phyloP scores from a whole-genome alignment of 176 grass and related monocot genomes.

The Saccharum spontaneum region DNA sequence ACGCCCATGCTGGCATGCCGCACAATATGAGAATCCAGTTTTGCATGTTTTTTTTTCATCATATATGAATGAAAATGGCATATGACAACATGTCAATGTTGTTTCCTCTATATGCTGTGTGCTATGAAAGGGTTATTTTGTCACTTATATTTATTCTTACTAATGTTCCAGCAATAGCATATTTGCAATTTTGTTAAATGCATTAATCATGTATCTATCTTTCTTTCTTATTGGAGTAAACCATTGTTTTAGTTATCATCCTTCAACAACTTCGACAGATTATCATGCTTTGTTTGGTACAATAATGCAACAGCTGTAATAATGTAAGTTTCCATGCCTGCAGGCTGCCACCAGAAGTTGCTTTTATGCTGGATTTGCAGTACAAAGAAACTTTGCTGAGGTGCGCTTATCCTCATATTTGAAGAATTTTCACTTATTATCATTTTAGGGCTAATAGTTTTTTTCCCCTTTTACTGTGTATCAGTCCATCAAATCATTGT shows the following conservation, averaged over 20 bases:
- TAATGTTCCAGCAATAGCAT: neutral
- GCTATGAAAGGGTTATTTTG: neutral
- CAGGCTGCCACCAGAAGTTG: slow-evolving; percentile 96
- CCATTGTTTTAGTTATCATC: neutral
- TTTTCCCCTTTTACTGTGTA: neutral
- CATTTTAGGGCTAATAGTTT: neutral
- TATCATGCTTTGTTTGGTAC: slow-evolving; percentile 6
- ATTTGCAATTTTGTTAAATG: neutral
- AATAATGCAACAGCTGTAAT: slow-evolving; percentile 20
- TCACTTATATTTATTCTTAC: neutral
- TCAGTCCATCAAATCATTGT: neutral
- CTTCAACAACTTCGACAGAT: neutral
- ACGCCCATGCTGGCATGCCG: neutral
- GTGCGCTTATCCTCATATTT: slow-evolving; percentile 37
- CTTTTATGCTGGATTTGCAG: slow-evolving; percentile 97
- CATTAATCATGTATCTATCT: neutral
- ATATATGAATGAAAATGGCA: neutral
- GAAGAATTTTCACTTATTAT: neutral
- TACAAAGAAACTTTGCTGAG: slow-evolving; percentile 95
- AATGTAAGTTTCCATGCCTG: slow-evolving; percentile 14
- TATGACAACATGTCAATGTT: neutral
- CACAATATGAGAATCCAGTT: neutral
- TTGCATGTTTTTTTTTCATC: neutral
- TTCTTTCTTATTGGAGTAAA: neutral
- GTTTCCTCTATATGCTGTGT: neutral